These are phyloP conservation scores for Leishmania braziliensis DNA, from an alignment of 208 protist species.

Conservation along the genomic window DNA sequence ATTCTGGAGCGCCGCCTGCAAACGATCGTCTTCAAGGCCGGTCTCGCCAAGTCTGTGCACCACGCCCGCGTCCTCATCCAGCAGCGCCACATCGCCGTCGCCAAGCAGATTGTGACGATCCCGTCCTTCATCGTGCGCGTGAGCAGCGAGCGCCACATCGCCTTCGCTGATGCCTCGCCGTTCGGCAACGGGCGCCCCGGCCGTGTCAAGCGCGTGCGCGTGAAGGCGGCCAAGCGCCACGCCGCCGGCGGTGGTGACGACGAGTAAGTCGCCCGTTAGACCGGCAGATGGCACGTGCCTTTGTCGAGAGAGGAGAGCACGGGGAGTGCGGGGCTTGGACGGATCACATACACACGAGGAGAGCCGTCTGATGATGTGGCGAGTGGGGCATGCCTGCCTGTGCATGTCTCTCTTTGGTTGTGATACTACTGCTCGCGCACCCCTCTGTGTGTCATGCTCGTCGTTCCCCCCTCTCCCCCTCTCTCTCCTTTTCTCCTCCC, in stretches of 20 bases:
- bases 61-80: conserved; percentile 99
- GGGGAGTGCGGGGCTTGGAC: neutral
- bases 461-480: neutral
- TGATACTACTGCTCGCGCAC: neutral
- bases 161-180: conserved; percentile 96
- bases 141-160: conserved; percentile 99
- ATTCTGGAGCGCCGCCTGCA: conserved; percentile 99
- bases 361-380: neutral
- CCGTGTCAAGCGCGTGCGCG: conserved; percentile 95
- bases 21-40: conserved; percentile 98
- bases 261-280: conserved; percentile 31
- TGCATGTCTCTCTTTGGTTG: neutral
- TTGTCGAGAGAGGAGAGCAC: neutral
- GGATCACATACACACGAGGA: neutral
- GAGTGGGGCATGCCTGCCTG: neutral
- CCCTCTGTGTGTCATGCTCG: neutral
- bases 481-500: neutral
- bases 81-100: conserved; percentile 99
- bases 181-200: conserved; percentile 96
- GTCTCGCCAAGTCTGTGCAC: conserved; percentile 99
- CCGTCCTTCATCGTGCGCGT: conserved; percentile 99
- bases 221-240: conserved; percentile 75
- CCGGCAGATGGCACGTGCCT: neutral
- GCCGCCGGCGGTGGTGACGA: conserved; percentile 61
- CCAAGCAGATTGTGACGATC: conserved; percentile 99